Evolutionary conservation across 2,329 filamentous ascomycete genomes (phyloP).

Genomic region (Botrytis aclada): DNA sequence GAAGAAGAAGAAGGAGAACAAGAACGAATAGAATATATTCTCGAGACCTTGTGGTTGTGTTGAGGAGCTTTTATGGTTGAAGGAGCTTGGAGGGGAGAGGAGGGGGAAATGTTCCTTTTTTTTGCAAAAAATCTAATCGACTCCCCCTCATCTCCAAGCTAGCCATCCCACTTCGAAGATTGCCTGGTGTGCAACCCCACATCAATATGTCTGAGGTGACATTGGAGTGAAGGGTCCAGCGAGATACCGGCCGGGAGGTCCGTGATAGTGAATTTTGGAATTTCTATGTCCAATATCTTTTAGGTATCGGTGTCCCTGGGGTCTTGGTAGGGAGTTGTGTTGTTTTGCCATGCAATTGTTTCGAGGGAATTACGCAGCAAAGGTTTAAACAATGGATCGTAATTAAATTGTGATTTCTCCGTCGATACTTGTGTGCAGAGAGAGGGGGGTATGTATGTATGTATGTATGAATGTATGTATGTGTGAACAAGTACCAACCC

Average conservation of each 20-base stretch:
- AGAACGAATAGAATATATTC: background rate
- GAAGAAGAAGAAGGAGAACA: background rate
- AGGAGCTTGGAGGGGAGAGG: background rate
- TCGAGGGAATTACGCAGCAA: background rate
- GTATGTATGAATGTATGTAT: no score
- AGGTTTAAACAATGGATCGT: background rate
- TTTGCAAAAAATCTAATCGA: background rate
- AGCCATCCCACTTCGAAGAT: background rate
- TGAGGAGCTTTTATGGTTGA: background rate
- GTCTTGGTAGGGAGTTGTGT: background rate
- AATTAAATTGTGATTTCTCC: no score
- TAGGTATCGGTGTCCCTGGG: background rate
- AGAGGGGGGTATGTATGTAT: background rate
- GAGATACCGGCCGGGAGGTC: background rate
- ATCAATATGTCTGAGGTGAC: background rate
- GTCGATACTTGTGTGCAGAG: background rate
- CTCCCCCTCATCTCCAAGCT: background rate
- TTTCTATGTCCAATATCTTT: background rate
- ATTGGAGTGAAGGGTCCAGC: background rate
- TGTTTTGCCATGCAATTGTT: background rate
- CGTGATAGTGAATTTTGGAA: background rate
- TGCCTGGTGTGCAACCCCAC: background rate
- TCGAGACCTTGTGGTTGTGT: background rate
- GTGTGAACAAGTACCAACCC: no score
- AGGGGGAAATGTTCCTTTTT: background rate